Base-by-base conservation (phyloP, 306 rosid species). In the Oemleria cerasiformis region DNA sequence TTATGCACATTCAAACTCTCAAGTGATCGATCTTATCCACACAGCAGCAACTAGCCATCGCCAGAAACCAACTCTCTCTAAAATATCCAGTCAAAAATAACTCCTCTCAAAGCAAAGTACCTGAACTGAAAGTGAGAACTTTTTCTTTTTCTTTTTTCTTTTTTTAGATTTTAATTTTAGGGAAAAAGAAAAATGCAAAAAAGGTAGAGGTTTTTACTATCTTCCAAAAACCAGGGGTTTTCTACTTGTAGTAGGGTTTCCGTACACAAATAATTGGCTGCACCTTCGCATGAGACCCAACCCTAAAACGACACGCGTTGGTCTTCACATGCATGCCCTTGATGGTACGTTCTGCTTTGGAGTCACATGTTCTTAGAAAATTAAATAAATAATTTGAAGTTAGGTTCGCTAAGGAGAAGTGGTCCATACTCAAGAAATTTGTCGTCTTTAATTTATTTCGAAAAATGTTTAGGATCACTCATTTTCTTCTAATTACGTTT, bases 341-440 rank as follows among this genome's bases (percentile, higher is more conserved):
- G 64, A 69, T 41, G 73, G 30, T 50, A 51, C 48, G 39, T 54
- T 40, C 51, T 14, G 4, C 10, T 68, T 68, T 51, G 73, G 73
- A 68, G 59, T 20, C 11, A 0, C 21, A 12, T 6, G 13, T 16
- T 14, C 6, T 23, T 57, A 25, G 5, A 15, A 50, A 50, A 15
- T 50, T 50, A 50, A n/a, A 15, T 58, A 11, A 47, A 67, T 21
- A 48, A 41, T 5, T 20, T 68, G 62, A 39, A 38, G 49, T 68
- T 51, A n/a, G 61, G 72, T 50, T 49, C 1, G 2, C 7, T 48
- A 30, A 43, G n/a, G 1, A 34, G 12, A 7, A 4, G 20, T 19
- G 72, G 48, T 68, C 72, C 34, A 49, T 14, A 34, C 40, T 66
- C 57, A 9, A 49, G 47, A 36, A 47, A 47, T 15, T 66, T 25